These are phyloP conservation scores for Solanum paucissectum DNA, from an alignment of 257 asterid genomes.

Conservation along the genomic window DNA sequence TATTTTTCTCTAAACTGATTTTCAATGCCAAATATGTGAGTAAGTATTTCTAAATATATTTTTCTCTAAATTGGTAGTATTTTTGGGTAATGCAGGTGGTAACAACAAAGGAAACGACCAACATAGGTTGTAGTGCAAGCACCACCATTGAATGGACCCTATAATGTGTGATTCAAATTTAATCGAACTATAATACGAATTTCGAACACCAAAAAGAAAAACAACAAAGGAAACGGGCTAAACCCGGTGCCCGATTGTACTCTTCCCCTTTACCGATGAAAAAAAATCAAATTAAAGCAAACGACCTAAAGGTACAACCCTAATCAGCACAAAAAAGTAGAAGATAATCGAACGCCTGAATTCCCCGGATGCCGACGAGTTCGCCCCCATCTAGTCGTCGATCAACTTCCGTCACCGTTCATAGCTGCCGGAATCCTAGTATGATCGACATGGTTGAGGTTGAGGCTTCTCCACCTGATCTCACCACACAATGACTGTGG, in stretches of 20 bases:
- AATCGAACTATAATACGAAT: too few relatives aligned
- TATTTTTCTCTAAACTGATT: too few relatives aligned
- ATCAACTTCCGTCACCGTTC: background rate
- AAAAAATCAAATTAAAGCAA: background rate
- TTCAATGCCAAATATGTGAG: too few relatives aligned
- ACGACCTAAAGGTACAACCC: constrained; percentile 20
- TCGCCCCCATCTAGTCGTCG: too few relatives aligned
- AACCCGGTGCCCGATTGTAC: background rate
- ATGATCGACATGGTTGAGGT: background rate
- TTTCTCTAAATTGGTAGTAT: too few relatives aligned
- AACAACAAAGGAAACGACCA: background rate
- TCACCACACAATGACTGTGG: background rate
- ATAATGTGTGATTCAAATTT: too few relatives aligned
- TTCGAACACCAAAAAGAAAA: too few relatives aligned
- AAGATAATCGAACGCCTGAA: background rate
- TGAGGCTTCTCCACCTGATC: background rate
- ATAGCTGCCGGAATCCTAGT: background rate
- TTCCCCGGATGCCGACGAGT: background rate
- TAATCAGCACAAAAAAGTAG: constrained; percentile 3
- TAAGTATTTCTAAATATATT: too few relatives aligned
- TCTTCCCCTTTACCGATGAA: background rate
- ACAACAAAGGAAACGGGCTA: background rate
- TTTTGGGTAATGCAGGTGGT: background rate
- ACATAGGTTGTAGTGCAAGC: too few relatives aligned
- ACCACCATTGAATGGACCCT: too few relatives aligned